Evolutionary conservation across 805 yeast genomes (phyloP), one percentile per base, ranked within the genome.

Genomic region (Peterozyma xylosa): DNA sequence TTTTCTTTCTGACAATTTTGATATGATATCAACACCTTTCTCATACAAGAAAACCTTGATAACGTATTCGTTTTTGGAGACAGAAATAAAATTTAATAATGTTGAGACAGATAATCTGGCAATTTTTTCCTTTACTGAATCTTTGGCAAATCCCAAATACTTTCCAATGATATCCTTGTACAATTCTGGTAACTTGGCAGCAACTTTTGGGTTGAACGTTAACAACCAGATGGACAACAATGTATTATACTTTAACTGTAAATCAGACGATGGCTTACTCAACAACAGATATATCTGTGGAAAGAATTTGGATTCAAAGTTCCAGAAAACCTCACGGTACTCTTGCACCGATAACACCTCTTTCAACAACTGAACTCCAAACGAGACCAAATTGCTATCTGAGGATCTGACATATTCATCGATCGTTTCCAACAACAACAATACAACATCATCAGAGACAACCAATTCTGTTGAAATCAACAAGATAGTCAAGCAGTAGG

Each of bases 121-220:
- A 44, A 93, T 79, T 68, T 93, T 93, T 65, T 90, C 95, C 68
- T 93, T 93, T 52, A 91, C 86, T 2, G 96, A 86, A 46, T 79
- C 78, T 58, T 84, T 86, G 29, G 89, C 78, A 39, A 86, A 70
- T 35, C 64, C 63, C 48, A 76, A 70, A 65, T 73, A 71, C 61
- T 57, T 69, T 39, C 68, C 80, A 44, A 75, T 74, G 57, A 74
- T 64, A 48, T 67, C 76, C n/a, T 69, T 77, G 64, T 67, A 86
- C 51, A 65, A 72, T 54, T 64, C 66, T 47, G 70, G 74, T 53
- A 74, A 68, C 49, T 62, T 72, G 49, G 53, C 52, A 46, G 80
- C 73, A 35, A 79, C 70, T 38, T 58, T 50, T n/a, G 62, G 62
- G 59, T 78, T 82, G 66, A 91, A 93, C 3, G 96, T 79, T 48